Base-by-base conservation (phyloP, 495 filamentous ascomycete species). In the Glutinoglossum americanum region DNA sequence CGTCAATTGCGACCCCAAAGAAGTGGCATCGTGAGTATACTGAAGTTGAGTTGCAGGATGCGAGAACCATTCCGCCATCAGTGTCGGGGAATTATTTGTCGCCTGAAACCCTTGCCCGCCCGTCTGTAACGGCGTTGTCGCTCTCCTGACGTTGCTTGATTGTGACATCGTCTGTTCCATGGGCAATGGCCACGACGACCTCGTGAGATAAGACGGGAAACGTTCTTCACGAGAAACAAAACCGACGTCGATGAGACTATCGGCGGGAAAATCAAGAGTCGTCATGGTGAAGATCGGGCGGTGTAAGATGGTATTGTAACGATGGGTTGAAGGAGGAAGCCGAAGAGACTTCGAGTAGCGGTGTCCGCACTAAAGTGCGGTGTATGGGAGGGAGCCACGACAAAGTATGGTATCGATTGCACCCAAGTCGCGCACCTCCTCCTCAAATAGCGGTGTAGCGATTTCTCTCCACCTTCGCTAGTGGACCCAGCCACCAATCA, bases 51-150 rank as follows among this genome's bases (percentile, higher is more conserved):
- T 8, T 28, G 32, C 28, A 2, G 54, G 33, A 26, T 56, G 28
- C 30, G 54, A 55, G 54, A 56, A 27, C 76, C 75, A 80, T 66
- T 78, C 74, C 44, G 70, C 67, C 53, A 77, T 63, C 48, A 76
- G 68, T 23, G 68, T 65, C 33, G 66, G 62, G 27, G 73, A 64
- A 26, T 70, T 69, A 54, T 71, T 71, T 17, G 68, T 65, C 13
- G 65, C 63, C 60, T 74, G 73, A 39, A 71, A 70, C 55, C 68
- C 59, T 67, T 72, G 70, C 69, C 69, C 68, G 70, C 67, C 72
- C 63, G 71, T 62, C 54, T 66, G 65, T 27, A 66, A 56, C 48
- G 65, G 65, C 62, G 59, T 63, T 25, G 65, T 64, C 63, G 64
- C 56, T 30, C 39, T 63, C 23, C 49, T 53, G 49, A 53, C 49